phyloP scores from a whole-genome alignment of 345 rosid species.

The Brassica cretica region DNA sequence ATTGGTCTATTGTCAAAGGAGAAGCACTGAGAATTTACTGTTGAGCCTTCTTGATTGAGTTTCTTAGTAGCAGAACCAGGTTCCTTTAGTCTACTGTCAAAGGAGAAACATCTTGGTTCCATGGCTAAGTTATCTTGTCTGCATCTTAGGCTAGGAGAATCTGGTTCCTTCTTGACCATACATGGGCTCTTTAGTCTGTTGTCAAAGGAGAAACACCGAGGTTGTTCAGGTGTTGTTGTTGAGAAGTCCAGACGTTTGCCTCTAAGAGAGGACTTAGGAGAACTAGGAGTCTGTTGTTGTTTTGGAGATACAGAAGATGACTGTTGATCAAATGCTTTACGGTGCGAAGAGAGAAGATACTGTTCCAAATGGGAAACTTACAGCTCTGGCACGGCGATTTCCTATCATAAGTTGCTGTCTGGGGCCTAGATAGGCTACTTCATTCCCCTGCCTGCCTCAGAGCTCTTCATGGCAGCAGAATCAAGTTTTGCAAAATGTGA shows the following conservation, averaged over 20 bases:
- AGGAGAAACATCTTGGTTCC: conserved; percentile 40
- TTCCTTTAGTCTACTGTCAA: conserved; percentile 25
- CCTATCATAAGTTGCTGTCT: conserved; percentile 21
- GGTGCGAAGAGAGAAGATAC: conserved; percentile 79
- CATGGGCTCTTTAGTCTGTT: conserved; percentile 44
- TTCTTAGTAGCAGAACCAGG: conserved; percentile 1
- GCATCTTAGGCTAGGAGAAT: conserved; percentile 30
- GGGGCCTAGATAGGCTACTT: too few relatives aligned
- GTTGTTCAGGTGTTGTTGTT: conserved; percentile 33
- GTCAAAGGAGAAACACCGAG: conserved; percentile 46
- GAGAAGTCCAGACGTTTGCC: conserved; percentile 49
- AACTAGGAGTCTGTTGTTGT: conserved; percentile 48
- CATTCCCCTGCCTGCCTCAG: too few relatives aligned
- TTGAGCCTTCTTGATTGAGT: conserved; percentile 45
- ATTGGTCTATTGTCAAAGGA: conserved; percentile 34
- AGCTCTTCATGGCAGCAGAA: too few relatives aligned
- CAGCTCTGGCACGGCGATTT: conserved; percentile 80
- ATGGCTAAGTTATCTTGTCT: conserved; percentile 16
- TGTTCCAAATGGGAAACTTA: conserved; percentile 92
- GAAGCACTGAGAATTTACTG: conserved; percentile 37
- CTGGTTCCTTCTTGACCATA: conserved; percentile 41
- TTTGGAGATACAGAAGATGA: conserved; percentile 57
- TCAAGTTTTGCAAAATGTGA: too few relatives aligned
- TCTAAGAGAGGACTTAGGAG: conserved; percentile 51
- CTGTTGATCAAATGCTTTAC: conserved; percentile 86